Conservation (phyloP, 1,284 basidiomycete species). For the Ceratobasidium sp. region DNA sequence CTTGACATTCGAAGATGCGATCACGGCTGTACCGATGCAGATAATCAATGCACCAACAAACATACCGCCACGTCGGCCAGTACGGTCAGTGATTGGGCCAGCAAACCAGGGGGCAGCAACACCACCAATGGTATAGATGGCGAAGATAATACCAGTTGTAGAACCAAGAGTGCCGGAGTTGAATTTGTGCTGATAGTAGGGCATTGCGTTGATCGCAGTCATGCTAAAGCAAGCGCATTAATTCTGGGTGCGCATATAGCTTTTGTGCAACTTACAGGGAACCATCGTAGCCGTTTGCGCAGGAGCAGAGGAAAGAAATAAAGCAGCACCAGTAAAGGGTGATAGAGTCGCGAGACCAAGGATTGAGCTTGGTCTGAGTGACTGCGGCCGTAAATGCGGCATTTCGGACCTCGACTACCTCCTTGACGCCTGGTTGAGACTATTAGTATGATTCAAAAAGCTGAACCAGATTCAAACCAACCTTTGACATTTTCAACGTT, state of each 20-base stretch:
- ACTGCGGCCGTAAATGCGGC: constrained; percentile 46
- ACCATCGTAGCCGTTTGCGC: constrained; percentile 47
- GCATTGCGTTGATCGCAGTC: constrained; percentile 48
- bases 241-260: not conserved
- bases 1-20: constrained; percentile 55
- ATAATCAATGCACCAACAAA: constrained; percentile 49
- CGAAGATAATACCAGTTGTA: constrained; percentile 41
- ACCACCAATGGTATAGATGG: constrained; percentile 45
- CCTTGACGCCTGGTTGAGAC: constrained; percentile 6
- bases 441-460: constrained; percentile 6
- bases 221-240: constrained; percentile 19
- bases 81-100: constrained; percentile 51
- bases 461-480: constrained; percentile 31
- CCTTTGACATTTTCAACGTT: constrained; percentile 43
- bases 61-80: constrained; percentile 63
- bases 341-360: constrained; percentile 46
- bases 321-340: constrained; percentile 48
- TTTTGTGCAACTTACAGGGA: constrained; percentile 42
- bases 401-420: constrained; percentile 37
- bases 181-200: constrained; percentile 47
- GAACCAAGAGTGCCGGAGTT: constrained; percentile 46
- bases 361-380: constrained; percentile 44
- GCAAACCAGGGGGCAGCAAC: constrained; percentile 46
- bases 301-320: constrained; percentile 45
- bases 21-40: constrained; percentile 51